Evolutionary conservation across 2,329 filamentous ascomycete genomes (phyloP).

Genomic region (Xylariaceae sp.): DNA sequence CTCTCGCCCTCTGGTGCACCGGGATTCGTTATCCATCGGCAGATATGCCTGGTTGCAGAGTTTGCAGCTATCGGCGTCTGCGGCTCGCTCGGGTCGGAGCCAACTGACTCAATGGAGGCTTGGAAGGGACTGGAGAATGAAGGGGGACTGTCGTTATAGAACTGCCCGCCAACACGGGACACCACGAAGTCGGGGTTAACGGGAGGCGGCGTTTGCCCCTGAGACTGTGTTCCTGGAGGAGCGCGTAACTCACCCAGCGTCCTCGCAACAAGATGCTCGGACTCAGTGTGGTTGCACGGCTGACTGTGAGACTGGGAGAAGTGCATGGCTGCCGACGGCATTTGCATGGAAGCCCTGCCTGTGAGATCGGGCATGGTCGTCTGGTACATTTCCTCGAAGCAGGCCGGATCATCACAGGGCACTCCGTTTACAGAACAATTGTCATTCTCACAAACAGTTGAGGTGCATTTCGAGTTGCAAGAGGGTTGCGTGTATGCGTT

Average conservation of each 20-base stretch:
- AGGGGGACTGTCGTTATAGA: constrained; percentile 10
- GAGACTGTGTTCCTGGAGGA: constrained; percentile 17
- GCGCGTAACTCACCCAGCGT: constrained; percentile 28
- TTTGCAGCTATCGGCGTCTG: not conserved
- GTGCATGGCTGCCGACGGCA: not conserved
- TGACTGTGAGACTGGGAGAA: constrained; percentile 17
- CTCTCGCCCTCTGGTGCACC: constrained; percentile 6
- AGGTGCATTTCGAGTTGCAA: constrained; percentile 23
- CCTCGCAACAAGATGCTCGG: constrained; percentile 30
- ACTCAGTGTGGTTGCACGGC: constrained; percentile 28
- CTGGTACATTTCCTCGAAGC: constrained; percentile 18
- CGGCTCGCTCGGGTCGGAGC: not conserved
- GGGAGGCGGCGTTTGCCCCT: constrained; percentile 13
- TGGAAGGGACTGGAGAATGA: constrained; percentile 11
- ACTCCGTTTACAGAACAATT: constrained; percentile 26
- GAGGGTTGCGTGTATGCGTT: constrained; percentile 22
- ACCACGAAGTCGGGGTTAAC: constrained; percentile 16
- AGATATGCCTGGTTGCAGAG: constrained; percentile 16
- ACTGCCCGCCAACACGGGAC: constrained; percentile 12
- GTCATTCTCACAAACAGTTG: constrained; percentile 29
- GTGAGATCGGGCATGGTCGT: constrained; percentile 5
- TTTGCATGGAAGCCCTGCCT: not conserved
- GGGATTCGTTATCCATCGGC: constrained; percentile 25
- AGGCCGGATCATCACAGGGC: constrained; percentile 27
- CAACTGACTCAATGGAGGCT: not conserved